phyloP scores from a whole-genome alignment of 768 basidiomycete species.

The Lactarius sanguifluus region DNA sequence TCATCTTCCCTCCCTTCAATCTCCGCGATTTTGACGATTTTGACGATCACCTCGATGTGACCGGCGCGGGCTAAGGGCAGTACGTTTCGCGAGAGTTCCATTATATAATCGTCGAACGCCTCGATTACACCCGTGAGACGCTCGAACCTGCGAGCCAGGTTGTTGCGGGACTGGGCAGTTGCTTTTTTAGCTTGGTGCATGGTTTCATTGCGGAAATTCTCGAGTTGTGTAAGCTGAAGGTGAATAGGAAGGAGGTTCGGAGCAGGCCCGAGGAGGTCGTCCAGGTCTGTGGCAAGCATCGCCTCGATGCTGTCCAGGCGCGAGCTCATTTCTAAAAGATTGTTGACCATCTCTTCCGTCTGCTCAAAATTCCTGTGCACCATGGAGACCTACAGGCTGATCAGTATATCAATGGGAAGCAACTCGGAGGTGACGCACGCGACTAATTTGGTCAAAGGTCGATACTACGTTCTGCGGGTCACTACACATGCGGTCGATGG shows the following conservation, averaged over 20 bases:
- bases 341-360: slow-evolving; percentile 94
- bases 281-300: slow-evolving; percentile 71
- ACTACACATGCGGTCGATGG: slow-evolving; percentile 70
- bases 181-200: slow-evolving; percentile 91
- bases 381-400: slow-evolving; percentile 72
- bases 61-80: slow-evolving; percentile 77
- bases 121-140: slow-evolving; percentile 76
- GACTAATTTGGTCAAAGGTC: slow-evolving; percentile 94
- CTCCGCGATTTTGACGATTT: slow-evolving; percentile 90
- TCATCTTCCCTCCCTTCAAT: slow-evolving; percentile 92
- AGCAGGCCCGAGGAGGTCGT: slow-evolving; percentile 81
- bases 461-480: slow-evolving; percentile 75
- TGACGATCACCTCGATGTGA: slow-evolving; percentile 83
- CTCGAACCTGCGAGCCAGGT: slow-evolving; percentile 79
- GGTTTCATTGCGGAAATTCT: slow-evolving; percentile 91
- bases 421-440: slow-evolving; percentile 53
- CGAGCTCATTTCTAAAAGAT: slow-evolving; percentile 87
- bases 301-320: slow-evolving; percentile 77
- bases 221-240: slow-evolving; percentile 88
- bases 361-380: slow-evolving; percentile 94
- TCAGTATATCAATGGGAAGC: not conserved
- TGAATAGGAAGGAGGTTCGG: slow-evolving; percentile 89
- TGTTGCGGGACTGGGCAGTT: slow-evolving; percentile 61
- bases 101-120: slow-evolving; percentile 83
- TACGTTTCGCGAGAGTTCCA: slow-evolving; percentile 74